Evolutionary conservation across 306 rosid genomes (phyloP).

Genomic region (Pueraria montana): DNA sequence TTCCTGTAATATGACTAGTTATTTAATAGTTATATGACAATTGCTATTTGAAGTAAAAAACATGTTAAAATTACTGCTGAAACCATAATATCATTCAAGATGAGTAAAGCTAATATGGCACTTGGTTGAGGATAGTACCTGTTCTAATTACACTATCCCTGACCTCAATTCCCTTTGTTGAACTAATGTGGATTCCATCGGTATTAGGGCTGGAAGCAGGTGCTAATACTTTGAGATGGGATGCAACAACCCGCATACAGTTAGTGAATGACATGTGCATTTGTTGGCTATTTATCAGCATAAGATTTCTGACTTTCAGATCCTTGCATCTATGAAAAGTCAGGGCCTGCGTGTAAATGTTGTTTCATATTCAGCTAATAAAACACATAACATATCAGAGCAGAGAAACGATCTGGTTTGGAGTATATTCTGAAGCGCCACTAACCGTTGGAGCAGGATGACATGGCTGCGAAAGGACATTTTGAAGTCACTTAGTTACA

Average conservation of each 20-base stretch:
- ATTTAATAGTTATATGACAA: background rate
- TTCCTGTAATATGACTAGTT: background rate
- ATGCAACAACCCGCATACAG: conserved; percentile 74
- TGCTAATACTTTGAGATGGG: conserved; percentile 72
- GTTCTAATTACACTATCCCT: conserved; percentile 70
- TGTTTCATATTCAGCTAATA: conserved; percentile 43
- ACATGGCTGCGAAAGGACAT: conserved; percentile 81
- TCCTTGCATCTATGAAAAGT: conserved; percentile 83
- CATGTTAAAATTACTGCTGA: conserved; percentile 2
- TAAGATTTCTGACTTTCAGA: conserved; percentile 63
- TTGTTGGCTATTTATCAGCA: conserved; percentile 79
- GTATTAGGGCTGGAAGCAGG: conserved; percentile 90
- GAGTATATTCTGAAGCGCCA: conserved; percentile 44
- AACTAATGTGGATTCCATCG: conserved; percentile 93
- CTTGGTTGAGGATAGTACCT: conserved; percentile 53
- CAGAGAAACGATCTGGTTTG: conserved; percentile 37
- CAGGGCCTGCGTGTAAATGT: conserved; percentile 71
- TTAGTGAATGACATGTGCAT: conserved; percentile 80
- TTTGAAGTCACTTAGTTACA: conserved; percentile 42
- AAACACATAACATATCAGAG: conserved; percentile 2
- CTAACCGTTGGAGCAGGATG: conserved; percentile 88
- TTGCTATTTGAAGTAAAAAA: conserved; percentile 3
- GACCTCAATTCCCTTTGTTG: conserved; percentile 65
- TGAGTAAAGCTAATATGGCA: conserved; percentile 13
- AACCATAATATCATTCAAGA: background rate